phyloP scores from a whole-genome alignment of 2,329 filamentous ascomycete species.

The Colletotrichum cuscutae region DNA sequence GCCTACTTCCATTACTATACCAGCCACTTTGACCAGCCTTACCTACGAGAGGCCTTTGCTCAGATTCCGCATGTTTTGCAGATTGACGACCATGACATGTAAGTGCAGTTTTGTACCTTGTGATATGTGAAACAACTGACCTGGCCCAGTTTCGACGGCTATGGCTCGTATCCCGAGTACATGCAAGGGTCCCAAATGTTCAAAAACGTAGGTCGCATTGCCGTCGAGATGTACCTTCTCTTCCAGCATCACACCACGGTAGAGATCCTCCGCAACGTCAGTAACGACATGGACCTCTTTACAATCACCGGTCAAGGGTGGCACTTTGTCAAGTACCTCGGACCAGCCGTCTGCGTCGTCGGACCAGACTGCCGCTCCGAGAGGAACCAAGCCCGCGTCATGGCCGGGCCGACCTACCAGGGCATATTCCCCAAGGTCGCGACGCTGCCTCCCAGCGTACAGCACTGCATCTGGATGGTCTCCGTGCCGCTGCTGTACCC shows the following conservation, averaged over 20 bases:
- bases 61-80: slow-evolving; percentile 95
- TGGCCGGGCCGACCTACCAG: slow-evolving; percentile 97
- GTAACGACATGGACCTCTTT: slow-evolving; percentile 90
- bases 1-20: slow-evolving; percentile 99
- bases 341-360: slow-evolving; percentile 88
- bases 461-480: slow-evolving; percentile 97
- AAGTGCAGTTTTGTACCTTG: slow-evolving; percentile 54
- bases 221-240: slow-evolving; percentile 96
- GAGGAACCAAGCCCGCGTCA: slow-evolving; percentile 87
- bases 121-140: slow-evolving; percentile 33
- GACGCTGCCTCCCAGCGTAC: slow-evolving; percentile 88
- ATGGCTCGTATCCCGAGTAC: slow-evolving; percentile 95
- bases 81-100: slow-evolving; percentile 98
- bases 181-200: slow-evolving; percentile 99
- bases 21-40: slow-evolving; percentile 97
- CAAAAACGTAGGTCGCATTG: slow-evolving; percentile 96
- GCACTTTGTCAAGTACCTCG: slow-evolving; percentile 98
- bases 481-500: slow-evolving; percentile 93
- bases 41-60: slow-evolving; percentile 92
- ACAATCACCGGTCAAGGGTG: slow-evolving; percentile 97
- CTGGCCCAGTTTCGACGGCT: slow-evolving; percentile 84
- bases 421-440: slow-evolving; percentile 97
- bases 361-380: slow-evolving; percentile 94
- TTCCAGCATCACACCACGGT: slow-evolving; percentile 98
- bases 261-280: slow-evolving; percentile 90